phyloP scores from a whole-genome alignment of 78 protist species.

The Planoprotostelium fungivorum region DNA sequence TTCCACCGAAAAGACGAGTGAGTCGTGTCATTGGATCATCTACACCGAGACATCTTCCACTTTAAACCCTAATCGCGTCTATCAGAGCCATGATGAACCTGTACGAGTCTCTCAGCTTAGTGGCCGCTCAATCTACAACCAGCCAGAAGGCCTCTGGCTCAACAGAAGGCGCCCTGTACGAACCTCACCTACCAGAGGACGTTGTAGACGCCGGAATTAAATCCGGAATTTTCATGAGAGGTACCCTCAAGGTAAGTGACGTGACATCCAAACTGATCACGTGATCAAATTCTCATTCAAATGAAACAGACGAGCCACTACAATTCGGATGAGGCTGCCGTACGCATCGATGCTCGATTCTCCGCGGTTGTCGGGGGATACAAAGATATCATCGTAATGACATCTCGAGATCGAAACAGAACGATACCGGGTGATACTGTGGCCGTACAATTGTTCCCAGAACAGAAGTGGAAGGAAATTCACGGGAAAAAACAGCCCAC shows the following conservation, averaged over 20 bases:
- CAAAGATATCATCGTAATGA: slow-evolving; percentile 31
- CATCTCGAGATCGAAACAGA: slow-evolving; percentile 30
- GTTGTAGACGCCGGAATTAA: not conserved
- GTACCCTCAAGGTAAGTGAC: not conserved
- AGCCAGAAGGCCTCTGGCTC: not conserved
- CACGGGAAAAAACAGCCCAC: not conserved
- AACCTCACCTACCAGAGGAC: not conserved
- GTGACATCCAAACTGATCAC: too few relatives aligned
- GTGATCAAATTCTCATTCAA: too few relatives aligned
- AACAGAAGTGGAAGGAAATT: slow-evolving; percentile 10
- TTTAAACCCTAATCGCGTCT: too few relatives aligned
- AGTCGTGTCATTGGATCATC: not conserved
- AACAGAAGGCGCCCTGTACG: not conserved
- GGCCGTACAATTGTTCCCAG: slow-evolving; percentile 42
- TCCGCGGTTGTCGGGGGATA: not conserved
- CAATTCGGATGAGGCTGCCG: not conserved
- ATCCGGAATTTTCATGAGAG: not conserved
- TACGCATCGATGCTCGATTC: not conserved
- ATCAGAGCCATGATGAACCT: not conserved
- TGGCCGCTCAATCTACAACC: not conserved
- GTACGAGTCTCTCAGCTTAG: not conserved
- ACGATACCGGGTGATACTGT: slow-evolving; percentile 66
- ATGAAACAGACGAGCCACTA: not conserved
- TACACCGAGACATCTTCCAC: too few relatives aligned
- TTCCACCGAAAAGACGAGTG: not conserved